A percentile compares a stretch with the other conserved stretches of the same genome.
These are phyloP conservation scores for Aspergillus conjunctus DNA, from an alignment of 495 filamentous ascomycete species.

Conservation along the genomic window DNA sequence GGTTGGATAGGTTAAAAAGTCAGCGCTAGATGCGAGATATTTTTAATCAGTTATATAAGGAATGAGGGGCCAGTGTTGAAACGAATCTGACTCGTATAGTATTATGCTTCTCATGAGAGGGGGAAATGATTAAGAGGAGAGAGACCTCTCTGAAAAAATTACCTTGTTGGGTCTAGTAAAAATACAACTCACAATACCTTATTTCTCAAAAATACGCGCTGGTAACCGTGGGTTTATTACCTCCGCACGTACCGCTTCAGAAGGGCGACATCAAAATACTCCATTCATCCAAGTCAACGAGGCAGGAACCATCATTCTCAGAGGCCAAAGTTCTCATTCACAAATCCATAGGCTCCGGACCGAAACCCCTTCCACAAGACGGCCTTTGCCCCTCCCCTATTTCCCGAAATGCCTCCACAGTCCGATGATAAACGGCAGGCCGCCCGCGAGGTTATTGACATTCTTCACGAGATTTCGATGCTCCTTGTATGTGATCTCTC, in stretches of 20 bases:
- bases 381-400: neutral
- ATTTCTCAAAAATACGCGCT: no score
- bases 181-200: no score
- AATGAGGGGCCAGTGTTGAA: neutral
- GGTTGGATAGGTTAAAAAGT: neutral
- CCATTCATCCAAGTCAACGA: no score
- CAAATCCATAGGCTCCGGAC: no score
- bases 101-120: neutral
- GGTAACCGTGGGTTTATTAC: no score
- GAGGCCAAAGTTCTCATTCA: no score
- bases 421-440: constrained; percentile 76
- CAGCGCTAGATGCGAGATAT: neutral
- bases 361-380: neutral
- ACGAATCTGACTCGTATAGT: neutral
- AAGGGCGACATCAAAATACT: no score
- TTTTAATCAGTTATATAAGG: neutral
- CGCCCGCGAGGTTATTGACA: constrained; percentile 94
- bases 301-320: no score
- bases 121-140: neutral
- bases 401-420: constrained; percentile 40
- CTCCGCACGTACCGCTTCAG: no score
- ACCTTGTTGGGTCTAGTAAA: no score
- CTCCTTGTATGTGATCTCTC: constrained; percentile 63
- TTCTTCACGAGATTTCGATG: constrained; percentile 89
- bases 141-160: no score